phyloP scores from a whole-genome alignment of 371 early-diverging fungal species.

The Synchytrium microbalum region DNA sequence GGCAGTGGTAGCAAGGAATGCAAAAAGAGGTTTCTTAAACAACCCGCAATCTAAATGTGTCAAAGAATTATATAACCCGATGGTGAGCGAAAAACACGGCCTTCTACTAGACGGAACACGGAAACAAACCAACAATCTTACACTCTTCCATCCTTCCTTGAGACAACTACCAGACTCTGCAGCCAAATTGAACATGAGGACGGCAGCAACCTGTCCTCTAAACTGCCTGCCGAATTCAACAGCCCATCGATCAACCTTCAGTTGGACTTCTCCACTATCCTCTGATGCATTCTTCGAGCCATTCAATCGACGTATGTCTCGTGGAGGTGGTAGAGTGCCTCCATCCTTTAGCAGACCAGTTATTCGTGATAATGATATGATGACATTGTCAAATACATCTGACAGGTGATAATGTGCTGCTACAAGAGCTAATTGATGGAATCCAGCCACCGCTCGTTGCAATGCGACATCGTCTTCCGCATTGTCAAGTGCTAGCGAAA shows the following conservation, averaged over 20 bases:
- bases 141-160: conserved; percentile 65
- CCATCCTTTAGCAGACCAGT: conserved; percentile 59
- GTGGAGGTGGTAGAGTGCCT: conserved; percentile 32
- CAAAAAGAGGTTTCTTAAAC: conserved; percentile 73
- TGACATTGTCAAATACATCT: conserved; percentile 71
- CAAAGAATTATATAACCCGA: not conserved
- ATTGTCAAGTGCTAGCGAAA: conserved; percentile 58
- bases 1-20: conserved; percentile 43
- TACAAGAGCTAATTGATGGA: conserved; percentile 69
- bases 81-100: too few species aligned
- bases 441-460: conserved; percentile 71
- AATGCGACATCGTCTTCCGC: conserved; percentile 71
- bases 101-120: too few species aligned
- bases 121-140: too few species aligned
- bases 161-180: conserved; percentile 64
- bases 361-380: conserved; percentile 64
- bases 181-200: conserved; percentile 71
- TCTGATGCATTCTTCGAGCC: conserved; percentile 46
- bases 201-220: conserved; percentile 80
- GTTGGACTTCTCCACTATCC: conserved; percentile 54
- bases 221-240: conserved; percentile 83
- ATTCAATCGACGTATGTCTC: conserved; percentile 46
- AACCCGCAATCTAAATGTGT: conserved; percentile 46
- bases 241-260: conserved; percentile 43
- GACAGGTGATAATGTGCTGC: conserved; percentile 64